A percentile compares a stretch with the other conserved stretches of the same genome.
Evolutionary conservation across 371 early-diverging fungal species (phyloP).

Genomic region (Apophysomyces elegans): DNA sequence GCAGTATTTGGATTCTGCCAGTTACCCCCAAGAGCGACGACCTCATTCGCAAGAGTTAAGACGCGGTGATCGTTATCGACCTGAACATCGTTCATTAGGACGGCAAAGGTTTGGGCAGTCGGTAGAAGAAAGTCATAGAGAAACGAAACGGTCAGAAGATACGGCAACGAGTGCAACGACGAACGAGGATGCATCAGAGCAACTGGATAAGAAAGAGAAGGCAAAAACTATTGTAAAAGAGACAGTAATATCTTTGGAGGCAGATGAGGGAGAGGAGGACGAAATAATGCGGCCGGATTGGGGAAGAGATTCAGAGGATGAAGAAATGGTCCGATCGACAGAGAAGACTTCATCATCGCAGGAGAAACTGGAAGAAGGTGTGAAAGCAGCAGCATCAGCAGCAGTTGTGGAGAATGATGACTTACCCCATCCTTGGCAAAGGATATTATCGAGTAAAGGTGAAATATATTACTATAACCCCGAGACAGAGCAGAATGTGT

Average conservation of each 20-base stretch:
- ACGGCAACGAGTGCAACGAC: not conserved
- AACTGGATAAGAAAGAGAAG: not conserved
- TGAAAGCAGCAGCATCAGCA: not conserved
- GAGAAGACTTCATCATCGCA: not conserved
- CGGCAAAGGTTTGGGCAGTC: not conserved
- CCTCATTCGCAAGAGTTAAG: not conserved
- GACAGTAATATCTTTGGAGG: conserved; percentile 22
- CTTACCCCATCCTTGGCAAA: conserved; percentile 19
- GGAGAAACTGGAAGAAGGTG: not conserved
- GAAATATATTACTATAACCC: conserved; percentile 21
- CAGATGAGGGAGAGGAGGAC: conserved; percentile 24
- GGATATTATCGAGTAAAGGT: conserved; percentile 19
- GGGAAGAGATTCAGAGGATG: conserved; percentile 1
- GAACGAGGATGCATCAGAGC: not conserved
- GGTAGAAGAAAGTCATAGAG: not conserved
- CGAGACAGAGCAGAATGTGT: conserved; percentile 15
- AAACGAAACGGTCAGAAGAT: not conserved
- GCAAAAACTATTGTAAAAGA: conserved; percentile 7
- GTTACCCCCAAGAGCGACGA: not conserved
- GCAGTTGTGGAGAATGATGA: not conserved
- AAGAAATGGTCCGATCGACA: not conserved
- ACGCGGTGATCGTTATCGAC: not conserved
- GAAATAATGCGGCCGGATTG: conserved; percentile 4
- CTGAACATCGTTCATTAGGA: not conserved
- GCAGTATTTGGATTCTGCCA: not conserved